Conservation (phyloP, 83 land plant genomes). For the Picea abies region DNA sequence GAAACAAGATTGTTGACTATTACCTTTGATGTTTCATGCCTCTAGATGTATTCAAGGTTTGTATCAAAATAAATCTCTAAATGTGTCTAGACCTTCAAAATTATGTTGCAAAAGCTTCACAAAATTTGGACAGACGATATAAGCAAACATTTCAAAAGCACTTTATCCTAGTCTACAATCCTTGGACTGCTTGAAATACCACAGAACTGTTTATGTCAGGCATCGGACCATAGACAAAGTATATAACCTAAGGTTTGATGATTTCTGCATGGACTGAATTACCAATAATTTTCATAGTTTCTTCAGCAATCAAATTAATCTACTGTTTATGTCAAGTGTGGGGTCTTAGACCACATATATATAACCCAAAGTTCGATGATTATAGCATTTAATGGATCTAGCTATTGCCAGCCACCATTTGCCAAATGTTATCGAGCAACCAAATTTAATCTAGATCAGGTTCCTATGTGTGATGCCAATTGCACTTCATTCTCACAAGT, state of each 20-base stretch:
- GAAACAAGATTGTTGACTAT: constrained; percentile 77
- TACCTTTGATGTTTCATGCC: constrained; percentile 79
- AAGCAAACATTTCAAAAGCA: background rate
- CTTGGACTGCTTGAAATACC: background rate
- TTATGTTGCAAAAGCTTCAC: background rate
- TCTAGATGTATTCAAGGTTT: constrained; percentile 34
- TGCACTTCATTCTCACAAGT: background rate
- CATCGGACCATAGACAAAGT: no score
- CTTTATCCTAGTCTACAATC: background rate
- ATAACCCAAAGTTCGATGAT: background rate
- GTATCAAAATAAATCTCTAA: background rate
- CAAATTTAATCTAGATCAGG: background rate
- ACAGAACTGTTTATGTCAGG: no score
- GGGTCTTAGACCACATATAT: background rate
- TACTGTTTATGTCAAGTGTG: no score
- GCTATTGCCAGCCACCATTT: background rate
- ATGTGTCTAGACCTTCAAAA: background rate
- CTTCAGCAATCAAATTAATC: no score
- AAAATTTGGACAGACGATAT: background rate
- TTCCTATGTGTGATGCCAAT: no score
- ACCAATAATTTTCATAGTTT: no score
- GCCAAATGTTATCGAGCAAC: background rate
- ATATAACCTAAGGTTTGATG: background rate
- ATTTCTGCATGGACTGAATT: no score
- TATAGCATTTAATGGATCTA: background rate